phyloP scores from a whole-genome alignment of 2,329 filamentous ascomycete species.

The Graphilbum fragrans region DNA sequence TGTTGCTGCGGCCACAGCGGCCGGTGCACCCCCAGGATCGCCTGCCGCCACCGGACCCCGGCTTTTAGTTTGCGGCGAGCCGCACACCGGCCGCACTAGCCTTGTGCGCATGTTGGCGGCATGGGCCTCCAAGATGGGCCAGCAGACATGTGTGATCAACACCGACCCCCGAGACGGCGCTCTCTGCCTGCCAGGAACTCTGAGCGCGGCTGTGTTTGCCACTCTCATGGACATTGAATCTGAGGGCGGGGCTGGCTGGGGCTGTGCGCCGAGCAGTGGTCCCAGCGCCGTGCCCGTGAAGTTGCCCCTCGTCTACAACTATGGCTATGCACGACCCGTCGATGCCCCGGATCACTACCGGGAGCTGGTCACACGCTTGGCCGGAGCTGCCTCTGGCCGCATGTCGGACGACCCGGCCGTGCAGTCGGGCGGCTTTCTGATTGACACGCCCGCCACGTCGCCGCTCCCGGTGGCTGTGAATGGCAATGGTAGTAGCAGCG shows the following conservation, averaged over 20 bases:
- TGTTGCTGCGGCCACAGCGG: constrained; percentile 29
- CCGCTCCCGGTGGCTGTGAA: not conserved
- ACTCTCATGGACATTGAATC: constrained; percentile 71
- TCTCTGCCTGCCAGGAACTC: constrained; percentile 64
- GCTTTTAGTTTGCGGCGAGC: constrained; percentile 72
- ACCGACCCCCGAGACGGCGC: constrained; percentile 72
- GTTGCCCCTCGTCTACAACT: constrained; percentile 82
- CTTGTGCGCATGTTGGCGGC: constrained; percentile 64
- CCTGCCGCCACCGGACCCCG: constrained; percentile 53
- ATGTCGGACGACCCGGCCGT: constrained; percentile 64
- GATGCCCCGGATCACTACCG: constrained; percentile 64
- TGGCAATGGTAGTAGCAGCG: constrained; percentile 18
- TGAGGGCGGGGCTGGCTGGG: constrained; percentile 70
- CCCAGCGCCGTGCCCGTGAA: constrained; percentile 84
- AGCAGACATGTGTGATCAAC: constrained; percentile 74
- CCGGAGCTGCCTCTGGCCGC: constrained; percentile 64
- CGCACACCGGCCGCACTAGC: constrained; percentile 73
- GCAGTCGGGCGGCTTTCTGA: constrained; percentile 64
- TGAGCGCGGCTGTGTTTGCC: constrained; percentile 79
- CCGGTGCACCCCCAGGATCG: constrained; percentile 11
- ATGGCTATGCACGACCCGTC: constrained; percentile 61
- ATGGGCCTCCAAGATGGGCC: constrained; percentile 63
- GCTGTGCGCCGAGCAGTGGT: constrained; percentile 79
- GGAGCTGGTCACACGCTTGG: constrained; percentile 62
- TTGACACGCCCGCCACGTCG: constrained; percentile 68